Base-by-base conservation (phyloP, 495 filamentous ascomycete genomes). In the Paragyromitra xinjiangensis region DNA sequence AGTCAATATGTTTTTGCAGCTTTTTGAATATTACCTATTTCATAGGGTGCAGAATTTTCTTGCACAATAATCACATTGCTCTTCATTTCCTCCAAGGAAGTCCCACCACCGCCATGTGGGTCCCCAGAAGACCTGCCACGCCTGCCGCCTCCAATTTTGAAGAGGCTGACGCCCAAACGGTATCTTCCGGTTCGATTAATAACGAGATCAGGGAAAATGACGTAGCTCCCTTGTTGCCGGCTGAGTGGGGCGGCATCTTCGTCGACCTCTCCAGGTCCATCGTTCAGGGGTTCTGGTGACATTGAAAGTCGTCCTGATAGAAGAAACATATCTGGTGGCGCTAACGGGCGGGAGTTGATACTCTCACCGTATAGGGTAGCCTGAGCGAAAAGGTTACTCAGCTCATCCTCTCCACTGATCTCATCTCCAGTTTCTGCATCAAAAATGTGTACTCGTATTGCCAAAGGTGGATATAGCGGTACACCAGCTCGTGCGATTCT, bases 331-430 rank as follows among this genome's bases (percentile, higher is more conserved):
- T 82, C 80, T 3, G 80, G 80, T 66, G 80, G 81, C 12, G 81
- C 77, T 62, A 82, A 44, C 45, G 77, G 73, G 14, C 53, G 50
- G 26, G 69, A 69, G 53, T 80, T 71, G 16, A 68, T 71, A 48
- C 55, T 69, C 67, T 82, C 81, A 11, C 77, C 71, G 24, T 80
- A 82, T 12, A 82, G 69, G 22, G 80, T 75, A 0, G 80, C 77
- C 14, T 82, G 81, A 8, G 77, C 80, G 64, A 82, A 82, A 19
- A 82, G 66, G 44, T 66, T 78, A 59, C 66, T 74, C 12, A 82
- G 29, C 42, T 82, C 81, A 65, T 82, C 81, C 64, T 82, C 80
- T 59, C 80, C 81, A 71, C 81, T 82, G 42, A 82, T 80, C 58
- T 82, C 81, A 6, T 69, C 66, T 40, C 81, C 77, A 24, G 76